Percentiles rank a stretch among this genome's conserved stretches.
Evolutionary conservation across 768 basidiomycete species (phyloP).

Genomic region (Candolleomyces aberdarensis): DNA sequence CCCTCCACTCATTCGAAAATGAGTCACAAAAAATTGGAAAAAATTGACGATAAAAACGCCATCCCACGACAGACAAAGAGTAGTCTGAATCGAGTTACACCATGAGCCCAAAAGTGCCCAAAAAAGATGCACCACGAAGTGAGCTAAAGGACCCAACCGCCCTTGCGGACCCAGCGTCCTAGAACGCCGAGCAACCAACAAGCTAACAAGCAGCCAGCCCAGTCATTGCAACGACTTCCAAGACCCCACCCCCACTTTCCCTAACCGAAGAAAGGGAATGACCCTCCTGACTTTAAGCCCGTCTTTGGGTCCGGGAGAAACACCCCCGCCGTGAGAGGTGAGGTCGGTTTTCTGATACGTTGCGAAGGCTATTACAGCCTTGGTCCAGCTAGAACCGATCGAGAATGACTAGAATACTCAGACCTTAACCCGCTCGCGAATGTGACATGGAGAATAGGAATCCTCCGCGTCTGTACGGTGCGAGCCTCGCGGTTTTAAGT

Average conservation of each 20-base stretch:
- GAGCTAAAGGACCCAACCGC: slow-evolving; percentile 52
- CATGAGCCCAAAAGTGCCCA: slow-evolving; percentile 10
- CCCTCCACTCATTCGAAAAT: slow-evolving; percentile 13
- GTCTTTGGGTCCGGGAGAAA: slow-evolving; percentile 34
- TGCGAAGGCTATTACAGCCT: slow-evolving; percentile 36
- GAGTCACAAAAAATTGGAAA: slow-evolving; percentile 16
- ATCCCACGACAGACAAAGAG: slow-evolving; percentile 53
- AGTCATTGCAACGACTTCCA: slow-evolving; percentile 59
- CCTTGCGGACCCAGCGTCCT: slow-evolving; percentile 7
- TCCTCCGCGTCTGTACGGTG: slow-evolving; percentile 40
- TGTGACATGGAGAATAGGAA: slow-evolving; percentile 17
- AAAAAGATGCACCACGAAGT: slow-evolving; percentile 56
- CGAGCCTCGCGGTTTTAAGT: slow-evolving; percentile 70
- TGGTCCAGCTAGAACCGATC: slow-evolving; percentile 59
- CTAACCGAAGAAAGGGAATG: slow-evolving; percentile 2
- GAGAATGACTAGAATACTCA: slow-evolving; percentile 66
- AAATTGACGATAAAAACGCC: slow-evolving; percentile 14
- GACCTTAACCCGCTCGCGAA: slow-evolving; percentile 82
- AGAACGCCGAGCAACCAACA: not conserved
- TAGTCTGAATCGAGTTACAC: slow-evolving; percentile 67
- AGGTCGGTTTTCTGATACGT: slow-evolving; percentile 64
- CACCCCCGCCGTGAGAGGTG: slow-evolving; percentile 1
- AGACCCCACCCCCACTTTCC: slow-evolving; percentile 28
- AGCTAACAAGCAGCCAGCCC: slow-evolving; percentile 30
- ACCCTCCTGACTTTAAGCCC: slow-evolving; percentile 30